Percentiles rank a stretch among this genome's conserved stretches.
These are phyloP conservation scores for Dimargaris cristalligena DNA, from an alignment of 192 early-diverging fungal genomes.

Conservation along the genomic window DNA sequence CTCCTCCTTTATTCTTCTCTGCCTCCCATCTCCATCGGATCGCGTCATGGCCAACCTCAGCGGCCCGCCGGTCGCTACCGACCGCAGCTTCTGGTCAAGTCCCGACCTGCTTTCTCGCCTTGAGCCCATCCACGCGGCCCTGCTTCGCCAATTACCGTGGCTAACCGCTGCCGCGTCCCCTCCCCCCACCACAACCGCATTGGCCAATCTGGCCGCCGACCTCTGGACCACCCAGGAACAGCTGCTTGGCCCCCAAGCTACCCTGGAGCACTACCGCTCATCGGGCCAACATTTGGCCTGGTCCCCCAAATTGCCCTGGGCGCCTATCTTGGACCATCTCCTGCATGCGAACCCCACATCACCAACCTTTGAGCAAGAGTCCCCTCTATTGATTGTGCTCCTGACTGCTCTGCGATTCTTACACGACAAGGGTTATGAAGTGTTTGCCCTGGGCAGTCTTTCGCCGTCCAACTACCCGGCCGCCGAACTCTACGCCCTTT, in stretches of 20 bases:
- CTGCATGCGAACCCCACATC: neutral
- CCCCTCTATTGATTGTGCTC: neutral
- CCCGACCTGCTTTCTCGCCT: neutral
- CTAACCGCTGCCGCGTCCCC: neutral
- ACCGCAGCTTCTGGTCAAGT: neutral
- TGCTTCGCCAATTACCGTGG: neutral
- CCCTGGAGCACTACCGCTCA: neutral
- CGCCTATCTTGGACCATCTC: neutral
- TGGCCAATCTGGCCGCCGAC: neutral
- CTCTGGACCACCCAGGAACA: neutral
- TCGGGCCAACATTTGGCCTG: too few species aligned
- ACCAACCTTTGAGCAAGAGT: neutral
- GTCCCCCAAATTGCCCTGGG: neutral
- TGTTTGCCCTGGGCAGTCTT: neutral
- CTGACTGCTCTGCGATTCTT: neutral
- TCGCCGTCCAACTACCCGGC: neutral
- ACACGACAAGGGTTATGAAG: too few species aligned
- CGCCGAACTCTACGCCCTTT: neutral
- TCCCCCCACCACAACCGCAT: neutral
- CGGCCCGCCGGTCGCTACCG: neutral
- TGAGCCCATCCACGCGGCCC: neutral
- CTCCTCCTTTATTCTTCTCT: neutral
- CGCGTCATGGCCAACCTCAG: neutral
- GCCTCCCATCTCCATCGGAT: conserved; percentile 1
- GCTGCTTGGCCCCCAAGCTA: neutral